Base-by-base conservation (phyloP, 352 stramenopile genomes). In the Phytophthora parvispora region DNA sequence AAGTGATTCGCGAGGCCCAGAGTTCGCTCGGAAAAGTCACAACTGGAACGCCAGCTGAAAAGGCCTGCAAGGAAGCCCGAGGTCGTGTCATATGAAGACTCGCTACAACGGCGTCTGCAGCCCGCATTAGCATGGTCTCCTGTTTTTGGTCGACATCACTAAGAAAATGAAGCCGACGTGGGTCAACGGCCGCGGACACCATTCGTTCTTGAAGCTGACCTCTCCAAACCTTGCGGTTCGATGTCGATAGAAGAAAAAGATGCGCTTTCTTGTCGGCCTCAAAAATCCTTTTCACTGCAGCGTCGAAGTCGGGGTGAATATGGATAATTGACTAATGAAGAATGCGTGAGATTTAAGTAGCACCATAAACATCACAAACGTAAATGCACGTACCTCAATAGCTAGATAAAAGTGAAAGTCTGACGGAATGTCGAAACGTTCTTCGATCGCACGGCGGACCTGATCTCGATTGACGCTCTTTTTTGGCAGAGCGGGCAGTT, bases 231-330 rank as follows among this genome's bases (percentile, higher is more conserved):
- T 77, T 84, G 18, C 84, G 85, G 67, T 55, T 85, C 13, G 80
- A 88, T 22, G 75, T 74, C 1, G 67, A 75, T 10, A 95, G 51
- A 10, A 95, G 64, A 28, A 95, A 93, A 1, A 95, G 16, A 58
- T 86, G 77, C 6, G 84, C 86, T 10, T 81, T 73, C 0, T 69
- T 58, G 49, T 95, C 87, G 22, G 65, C 49, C 1, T 73, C 10
- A 0, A 94, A 62, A 31, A 95, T 81, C 18, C 69, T 77, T 5
- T 50, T 50, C 20, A 95, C 42, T 4, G 75, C 81, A 16, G 61
- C 50, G 42, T 93, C 86, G 61, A 94, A 94, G 63, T 95, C 86
- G 0, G 86, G 81, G 31, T 95, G 87, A 27, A 93, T 77, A 49
- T 90, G 72, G n/a, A 91, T 73, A 45, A 95, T 83, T 1, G 83